phyloP scores from a whole-genome alignment of 2,329 filamentous ascomycete species.

The Sporothrix luriei region DNA sequence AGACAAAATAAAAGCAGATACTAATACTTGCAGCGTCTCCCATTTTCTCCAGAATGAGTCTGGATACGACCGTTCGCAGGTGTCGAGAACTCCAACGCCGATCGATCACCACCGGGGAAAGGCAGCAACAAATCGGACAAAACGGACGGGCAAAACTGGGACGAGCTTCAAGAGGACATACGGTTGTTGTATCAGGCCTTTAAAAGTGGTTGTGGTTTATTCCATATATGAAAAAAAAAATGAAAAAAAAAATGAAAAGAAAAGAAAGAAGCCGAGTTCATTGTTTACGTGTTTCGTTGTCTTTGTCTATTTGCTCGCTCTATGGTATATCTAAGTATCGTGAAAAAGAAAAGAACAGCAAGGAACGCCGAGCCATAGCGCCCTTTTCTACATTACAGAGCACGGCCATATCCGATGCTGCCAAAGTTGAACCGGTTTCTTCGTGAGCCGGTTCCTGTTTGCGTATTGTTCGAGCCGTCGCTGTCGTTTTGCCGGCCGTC shows the following conservation, averaged over 20 bases:
- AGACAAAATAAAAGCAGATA: constrained; percentile 9
- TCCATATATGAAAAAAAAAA: background rate
- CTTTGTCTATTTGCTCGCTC: background rate
- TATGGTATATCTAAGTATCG: background rate
- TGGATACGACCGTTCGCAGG: too few species aligned
- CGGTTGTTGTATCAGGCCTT: background rate
- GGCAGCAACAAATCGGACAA: background rate
- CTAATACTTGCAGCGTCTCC: too few species aligned
- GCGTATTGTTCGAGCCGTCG: background rate
- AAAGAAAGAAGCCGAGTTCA: too few species aligned
- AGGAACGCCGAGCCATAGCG: background rate
- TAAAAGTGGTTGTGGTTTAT: background rate
- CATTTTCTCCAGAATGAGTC: too few species aligned
- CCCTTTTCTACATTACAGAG: background rate
- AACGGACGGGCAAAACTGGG: background rate
- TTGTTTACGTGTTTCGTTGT: background rate
- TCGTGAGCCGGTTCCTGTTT: background rate
- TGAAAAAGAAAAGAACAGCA: background rate
- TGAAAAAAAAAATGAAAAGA: background rate
- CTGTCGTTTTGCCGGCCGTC: background rate
- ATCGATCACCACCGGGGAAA: background rate
- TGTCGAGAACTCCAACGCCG: constrained; percentile 11
- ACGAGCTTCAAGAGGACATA: too few species aligned
- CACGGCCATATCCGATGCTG: constrained; percentile 28
- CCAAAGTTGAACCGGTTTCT: constrained; percentile 24